Evolutionary conservation across 441 rosid genomes (phyloP), one percentile per base, ranked within the genome.

Genomic region (Croton laevigatus): DNA sequence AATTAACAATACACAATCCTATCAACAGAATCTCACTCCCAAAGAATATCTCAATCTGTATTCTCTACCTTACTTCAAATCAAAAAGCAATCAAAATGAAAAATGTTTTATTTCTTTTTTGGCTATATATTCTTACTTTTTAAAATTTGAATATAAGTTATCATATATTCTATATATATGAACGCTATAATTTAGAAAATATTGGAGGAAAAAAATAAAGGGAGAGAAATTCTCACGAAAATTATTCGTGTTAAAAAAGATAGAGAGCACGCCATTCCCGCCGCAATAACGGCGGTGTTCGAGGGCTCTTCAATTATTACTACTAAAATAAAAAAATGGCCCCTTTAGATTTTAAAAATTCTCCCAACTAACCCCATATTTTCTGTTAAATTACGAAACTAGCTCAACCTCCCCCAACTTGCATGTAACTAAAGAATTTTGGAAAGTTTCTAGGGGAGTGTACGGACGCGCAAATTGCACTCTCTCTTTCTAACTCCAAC

Each of bases 261-360:
- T 36, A 57, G 77, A 27, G 44, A 75, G 87, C 78, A 82, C 83
- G 79, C 82, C 84, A 77, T 81, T 78, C 66, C 84, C 79, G 97
- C 93, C 95, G 98, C 87, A 82, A 89, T 82, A 77, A 63, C 92
- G 89, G 91, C 91, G 80, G 80, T 76, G 87, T 36, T 63, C 69
- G 75, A 65, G 79, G 78, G 72, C 78, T 6, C 53, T 32, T 71
- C 68, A 71, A 68, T 75, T 69, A 55, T 74, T 69, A 65, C 20
- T 23, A 23, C 59, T 36, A 44, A 8, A 3, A 45, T 4, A 23
- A 54, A 34, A 61, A 59, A 66, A 59, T 34, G 23, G 54, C 13
- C 75, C 51, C 55, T 76, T 52, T 66, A 27, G 32, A 20, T 40
- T 20, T 79, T 42, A 48, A 37, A 6, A 57, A 59, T 58, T 75